Conservation (phyloP, 2,329 filamentous ascomycete species). For the Uncinocarpus reesii region DNA sequence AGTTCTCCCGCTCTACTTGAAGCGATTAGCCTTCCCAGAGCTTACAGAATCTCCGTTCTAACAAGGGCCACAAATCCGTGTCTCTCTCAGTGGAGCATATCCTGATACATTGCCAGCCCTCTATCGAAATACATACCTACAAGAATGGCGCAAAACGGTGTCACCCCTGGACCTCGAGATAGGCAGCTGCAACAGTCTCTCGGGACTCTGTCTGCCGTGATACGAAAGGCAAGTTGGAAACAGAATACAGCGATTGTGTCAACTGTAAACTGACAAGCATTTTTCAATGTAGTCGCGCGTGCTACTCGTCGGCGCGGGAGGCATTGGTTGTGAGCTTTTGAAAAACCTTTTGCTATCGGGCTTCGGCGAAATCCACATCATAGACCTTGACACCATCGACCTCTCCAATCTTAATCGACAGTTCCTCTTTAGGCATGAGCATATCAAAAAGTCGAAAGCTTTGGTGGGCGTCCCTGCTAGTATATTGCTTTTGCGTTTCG, state of each 20-base stretch:
- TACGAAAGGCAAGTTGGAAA: constrained; percentile 31
- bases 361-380: constrained; percentile 86
- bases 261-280: neutral
- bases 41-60: neutral
- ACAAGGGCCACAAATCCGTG: neutral
- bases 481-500: neutral
- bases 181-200: constrained; percentile 36
- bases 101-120: too few species aligned
- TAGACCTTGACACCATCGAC: constrained; percentile 97
- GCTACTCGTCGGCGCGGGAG: constrained; percentile 89
- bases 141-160: neutral
- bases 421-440: constrained; percentile 90
- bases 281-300: constrained; percentile 57
- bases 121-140: too few species aligned
- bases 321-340: constrained; percentile 92
- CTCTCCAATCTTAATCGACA: constrained; percentile 95
- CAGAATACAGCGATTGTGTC: neutral
- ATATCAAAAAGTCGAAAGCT: constrained; percentile 96
- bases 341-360: constrained; percentile 91
- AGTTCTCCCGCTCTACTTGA: neutral
- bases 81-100: neutral
- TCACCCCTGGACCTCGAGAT: constrained; percentile 23
- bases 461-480: constrained; percentile 48
- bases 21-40: neutral
- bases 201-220: constrained; percentile 31